Evolutionary conservation across 176 grass and related monocot species (phyloP).

Genomic region (Secale cereale): DNA sequence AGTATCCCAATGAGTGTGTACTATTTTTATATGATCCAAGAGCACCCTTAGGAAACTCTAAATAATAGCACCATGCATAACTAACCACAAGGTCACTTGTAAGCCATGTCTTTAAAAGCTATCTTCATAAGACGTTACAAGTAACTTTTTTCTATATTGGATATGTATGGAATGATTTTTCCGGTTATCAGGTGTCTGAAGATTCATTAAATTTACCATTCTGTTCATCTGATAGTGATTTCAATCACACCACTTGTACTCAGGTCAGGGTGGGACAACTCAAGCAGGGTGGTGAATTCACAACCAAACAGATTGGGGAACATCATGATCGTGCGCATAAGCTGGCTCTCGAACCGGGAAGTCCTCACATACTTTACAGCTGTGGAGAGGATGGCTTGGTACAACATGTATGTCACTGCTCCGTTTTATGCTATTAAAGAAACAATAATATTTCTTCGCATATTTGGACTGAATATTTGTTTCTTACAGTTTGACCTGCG

Average conservation of each 20-base stretch:
- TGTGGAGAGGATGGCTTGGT: constrained; percentile 89
- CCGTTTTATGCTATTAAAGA: constrained; percentile 8
- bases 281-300: constrained; percentile 45
- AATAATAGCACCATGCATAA: background rate
- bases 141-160: background rate
- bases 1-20: background rate
- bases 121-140: background rate
- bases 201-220: background rate
- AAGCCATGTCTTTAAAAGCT: background rate
- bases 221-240: background rate
- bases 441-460: background rate
- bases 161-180: background rate
- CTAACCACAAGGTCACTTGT: too few relatives aligned
- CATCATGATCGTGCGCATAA: constrained; percentile 57
- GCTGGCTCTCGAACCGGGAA: constrained; percentile 71
- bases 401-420: constrained; percentile 63
- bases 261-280: constrained; percentile 77
- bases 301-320: constrained; percentile 59
- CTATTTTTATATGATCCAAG: background rate
- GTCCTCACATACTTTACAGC: constrained; percentile 70
- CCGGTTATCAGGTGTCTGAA: background rate
- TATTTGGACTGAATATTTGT: constrained; percentile 2
- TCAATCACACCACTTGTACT: background rate
- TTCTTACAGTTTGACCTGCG: constrained; percentile 84
- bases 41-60: background rate